Evolutionary conservation across 1,284 basidiomycete genomes (phyloP).

Genomic region (Austroboletus olivaceoglutinosus): DNA sequence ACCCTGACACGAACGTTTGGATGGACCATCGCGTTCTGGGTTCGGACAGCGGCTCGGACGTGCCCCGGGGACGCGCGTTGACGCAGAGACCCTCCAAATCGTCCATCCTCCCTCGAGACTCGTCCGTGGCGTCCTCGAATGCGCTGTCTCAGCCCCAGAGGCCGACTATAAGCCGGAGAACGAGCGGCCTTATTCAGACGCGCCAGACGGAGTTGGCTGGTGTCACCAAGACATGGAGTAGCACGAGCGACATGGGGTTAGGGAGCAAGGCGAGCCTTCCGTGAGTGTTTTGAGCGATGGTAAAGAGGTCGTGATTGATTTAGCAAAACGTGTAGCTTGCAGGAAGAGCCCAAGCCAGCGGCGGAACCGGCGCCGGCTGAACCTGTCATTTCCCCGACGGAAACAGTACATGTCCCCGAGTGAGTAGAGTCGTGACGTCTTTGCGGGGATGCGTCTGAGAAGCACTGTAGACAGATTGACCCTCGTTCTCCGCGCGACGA

Average conservation of each 20-base stretch:
- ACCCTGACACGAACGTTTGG: constrained; percentile 30
- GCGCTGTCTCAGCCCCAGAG: constrained; percentile 17
- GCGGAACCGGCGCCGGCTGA: constrained; percentile 10
- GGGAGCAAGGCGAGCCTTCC: constrained; percentile 10
- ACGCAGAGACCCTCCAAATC: constrained; percentile 23
- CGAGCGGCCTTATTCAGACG: constrained; percentile 23
- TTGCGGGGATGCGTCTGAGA: constrained; percentile 4
- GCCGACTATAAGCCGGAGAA: constrained; percentile 22
- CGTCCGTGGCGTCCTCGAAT: constrained; percentile 28
- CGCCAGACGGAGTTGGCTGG: constrained; percentile 33
- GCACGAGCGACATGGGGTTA: constrained; percentile 25
- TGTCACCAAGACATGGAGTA: constrained; percentile 34
- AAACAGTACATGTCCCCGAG: constrained; percentile 29
- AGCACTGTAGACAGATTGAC: constrained; percentile 24
- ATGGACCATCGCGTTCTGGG: constrained; percentile 15
- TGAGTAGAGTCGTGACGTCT: constrained; percentile 11
- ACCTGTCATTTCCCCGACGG: constrained; percentile 23
- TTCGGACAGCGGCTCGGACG: constrained; percentile 24
- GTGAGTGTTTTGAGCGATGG: constrained; percentile 17
- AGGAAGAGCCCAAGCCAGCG: constrained; percentile 34
- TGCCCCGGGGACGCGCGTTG: constrained; percentile 14
- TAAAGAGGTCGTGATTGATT: background rate
- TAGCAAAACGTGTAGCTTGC: constrained; percentile 18
- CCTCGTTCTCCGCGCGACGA: constrained; percentile 38
- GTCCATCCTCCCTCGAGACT: constrained; percentile 24